Percentiles rank a stretch among this genome's conserved stretches.
Evolutionary conservation across 306 rosid species (phyloP).

Genomic region (Cicer judaicum): DNA sequence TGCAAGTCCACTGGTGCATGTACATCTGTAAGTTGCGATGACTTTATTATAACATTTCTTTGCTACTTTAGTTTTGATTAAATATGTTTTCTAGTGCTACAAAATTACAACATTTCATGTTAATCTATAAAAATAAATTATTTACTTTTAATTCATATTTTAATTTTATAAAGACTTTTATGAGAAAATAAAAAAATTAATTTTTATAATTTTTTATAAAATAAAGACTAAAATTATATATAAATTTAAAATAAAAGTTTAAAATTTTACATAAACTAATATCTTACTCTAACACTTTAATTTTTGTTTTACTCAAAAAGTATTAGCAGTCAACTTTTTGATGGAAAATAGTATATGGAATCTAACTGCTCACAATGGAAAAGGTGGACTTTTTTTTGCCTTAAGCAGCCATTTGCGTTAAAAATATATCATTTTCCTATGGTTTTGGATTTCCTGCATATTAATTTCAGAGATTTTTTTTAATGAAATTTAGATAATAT

Average conservation of each 20-base stretch:
- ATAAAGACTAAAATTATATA: no score
- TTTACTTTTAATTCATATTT: no score
- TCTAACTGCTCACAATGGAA: conserved; percentile 56
- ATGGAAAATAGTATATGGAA: conserved; percentile 48
- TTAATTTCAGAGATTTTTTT: conserved; percentile 31
- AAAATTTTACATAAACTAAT: no score
- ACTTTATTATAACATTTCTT: conserved; percentile 10
- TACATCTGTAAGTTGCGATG: conserved; percentile 54
- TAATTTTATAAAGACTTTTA: no score
- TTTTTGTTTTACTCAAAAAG: conserved; percentile 17
- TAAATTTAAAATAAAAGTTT: no score
- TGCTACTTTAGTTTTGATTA: no score
- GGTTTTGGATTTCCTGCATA: conserved; percentile 30
- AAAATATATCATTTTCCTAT: neutral
- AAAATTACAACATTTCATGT: no score
- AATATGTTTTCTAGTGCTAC: no score
- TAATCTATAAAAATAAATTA: no score
- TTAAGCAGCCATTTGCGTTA: conserved; percentile 26
- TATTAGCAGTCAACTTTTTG: conserved; percentile 57
- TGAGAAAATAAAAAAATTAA: no score
- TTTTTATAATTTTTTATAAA: no score
- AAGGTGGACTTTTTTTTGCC: conserved; percentile 35
- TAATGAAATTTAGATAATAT: conserved; percentile 31
- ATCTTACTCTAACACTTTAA: no score
- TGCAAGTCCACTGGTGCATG: conserved; percentile 48